Evolutionary conservation across 2,329 filamentous ascomycete genomes (phyloP), one percentile per base, ranked within the genome.

Genomic region (Colletotrichum horii): DNA sequence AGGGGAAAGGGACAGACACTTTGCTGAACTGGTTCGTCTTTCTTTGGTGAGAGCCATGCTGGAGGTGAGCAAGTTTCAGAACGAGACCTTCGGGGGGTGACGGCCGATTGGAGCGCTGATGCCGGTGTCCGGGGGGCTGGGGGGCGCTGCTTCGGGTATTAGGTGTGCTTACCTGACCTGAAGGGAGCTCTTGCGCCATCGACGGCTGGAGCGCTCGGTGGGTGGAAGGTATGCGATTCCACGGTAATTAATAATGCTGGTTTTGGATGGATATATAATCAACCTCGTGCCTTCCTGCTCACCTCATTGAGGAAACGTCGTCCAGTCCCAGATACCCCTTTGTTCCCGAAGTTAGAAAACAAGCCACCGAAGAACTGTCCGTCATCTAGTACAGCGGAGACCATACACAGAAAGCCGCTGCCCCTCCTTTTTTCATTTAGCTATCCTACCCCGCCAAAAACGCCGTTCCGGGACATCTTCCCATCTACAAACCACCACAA

Each of bases 31-130:
- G n/a, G 43, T 22, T 52, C 43, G 22, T 52, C 43, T 22, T 22
- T 52, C 43, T 52, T 22, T 52, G 43, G n/a, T 2, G 43, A 2
- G n/a, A 52, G 43, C 43, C n/a, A 22, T 52, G 43, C 43, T 52
- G 43, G 61, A 22, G 58, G 70, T 77, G 76, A 77, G 76, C 76
- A 77, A 71, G 76, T 77, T 77, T 77, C 76, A 77, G 74, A 76
- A 58, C 60, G 68, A 66, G 73, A 66, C 62, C 58, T 56, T 70
- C 32, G 55, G 69, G 70, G 73, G 74, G 58, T 43, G 19, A 55
- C 28, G 19, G 43, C 60, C n/a, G 64, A 15, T 68, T 32, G 38
- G 71, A 62, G 65, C 58, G 55, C 66, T 66, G 32, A 28, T 60
- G 56, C n/a, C 56, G 56, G 26, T 26, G 56, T 60, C 56, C 56